A percentile compares a stretch with the other conserved stretches of the same genome.
These are phyloP conservation scores for Bruguiera parviflora DNA, from an alignment of 345 rosid species.

Conservation along the genomic window DNA sequence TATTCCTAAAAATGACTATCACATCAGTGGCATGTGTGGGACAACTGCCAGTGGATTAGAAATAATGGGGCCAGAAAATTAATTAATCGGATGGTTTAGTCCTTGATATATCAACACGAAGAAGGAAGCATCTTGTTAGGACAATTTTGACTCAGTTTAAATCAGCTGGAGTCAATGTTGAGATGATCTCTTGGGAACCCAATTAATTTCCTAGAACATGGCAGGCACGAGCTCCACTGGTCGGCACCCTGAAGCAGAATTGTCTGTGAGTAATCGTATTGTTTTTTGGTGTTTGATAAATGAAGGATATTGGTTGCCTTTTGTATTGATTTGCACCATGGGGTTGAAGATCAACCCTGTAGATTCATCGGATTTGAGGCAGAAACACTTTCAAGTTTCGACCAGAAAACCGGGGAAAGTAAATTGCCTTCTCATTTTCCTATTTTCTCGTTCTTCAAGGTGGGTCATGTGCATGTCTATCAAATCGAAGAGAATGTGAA, in stretches of 20 bases:
- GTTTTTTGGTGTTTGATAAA: neutral
- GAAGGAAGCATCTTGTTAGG: neutral
- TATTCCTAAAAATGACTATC: neutral
- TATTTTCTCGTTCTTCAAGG: too few relatives aligned
- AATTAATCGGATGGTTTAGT: neutral
- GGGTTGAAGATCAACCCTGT: neutral
- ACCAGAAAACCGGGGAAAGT: too few relatives aligned
- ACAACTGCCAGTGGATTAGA: neutral
- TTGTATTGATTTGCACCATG: neutral
- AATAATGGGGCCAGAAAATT: neutral
- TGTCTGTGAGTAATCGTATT: neutral
- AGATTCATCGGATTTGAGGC: neutral
- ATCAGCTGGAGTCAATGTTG: neutral
- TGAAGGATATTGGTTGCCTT: neutral
- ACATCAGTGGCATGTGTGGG: neutral
- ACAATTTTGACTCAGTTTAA: neutral
- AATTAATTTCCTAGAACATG: too few relatives aligned
- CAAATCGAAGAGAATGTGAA: too few relatives aligned
- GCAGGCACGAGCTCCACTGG: too few relatives aligned
- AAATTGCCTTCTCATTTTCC: too few relatives aligned
- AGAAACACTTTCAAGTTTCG: neutral
- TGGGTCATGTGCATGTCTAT: too few relatives aligned
- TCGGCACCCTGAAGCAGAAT: neutral
- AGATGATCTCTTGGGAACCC: too few relatives aligned
- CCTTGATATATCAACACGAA: neutral